Percentiles rank a stretch among this genome's conserved stretches.
Evolutionary conservation across 2,329 filamentous ascomycete species (phyloP).

Genomic region (Apiospora hydei): DNA sequence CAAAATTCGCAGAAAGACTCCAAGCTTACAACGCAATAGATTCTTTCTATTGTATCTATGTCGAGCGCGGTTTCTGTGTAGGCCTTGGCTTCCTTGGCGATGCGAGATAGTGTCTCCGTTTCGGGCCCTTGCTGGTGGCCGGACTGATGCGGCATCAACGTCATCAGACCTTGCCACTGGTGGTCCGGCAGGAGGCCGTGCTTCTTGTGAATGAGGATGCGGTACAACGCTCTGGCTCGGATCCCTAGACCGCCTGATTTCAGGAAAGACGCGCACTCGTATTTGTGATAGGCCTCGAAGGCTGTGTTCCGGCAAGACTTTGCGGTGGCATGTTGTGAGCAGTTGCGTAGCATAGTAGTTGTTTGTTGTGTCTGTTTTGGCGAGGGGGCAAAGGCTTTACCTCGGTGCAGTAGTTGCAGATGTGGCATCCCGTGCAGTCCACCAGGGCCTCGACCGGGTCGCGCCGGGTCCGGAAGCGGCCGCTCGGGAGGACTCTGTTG

Average conservation of each 20-base stretch:
- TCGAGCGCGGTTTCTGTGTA: constrained; percentile 13
- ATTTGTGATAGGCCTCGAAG: constrained; percentile 41
- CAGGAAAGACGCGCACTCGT: constrained; percentile 40
- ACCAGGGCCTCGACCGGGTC: constrained; percentile 6
- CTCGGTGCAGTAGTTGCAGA: constrained; percentile 24
- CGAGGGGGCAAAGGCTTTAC: neutral
- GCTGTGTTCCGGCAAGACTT: constrained; percentile 41
- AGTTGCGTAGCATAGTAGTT: neutral
- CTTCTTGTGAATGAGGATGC: constrained; percentile 38
- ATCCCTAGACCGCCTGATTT: constrained; percentile 30
- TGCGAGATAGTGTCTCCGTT: constrained; percentile 26
- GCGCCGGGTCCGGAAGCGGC: constrained; percentile 17
- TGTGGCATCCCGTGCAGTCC: constrained; percentile 12
- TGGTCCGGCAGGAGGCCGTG: constrained; percentile 29
- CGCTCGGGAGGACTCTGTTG: constrained; percentile 5
- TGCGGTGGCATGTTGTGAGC: neutral
- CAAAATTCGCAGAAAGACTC: neutral
- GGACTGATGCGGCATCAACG: constrained; percentile 38
- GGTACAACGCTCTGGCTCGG: constrained; percentile 34
- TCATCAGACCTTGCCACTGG: constrained; percentile 30
- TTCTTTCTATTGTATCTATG: constrained; percentile 16
- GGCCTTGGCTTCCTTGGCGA: constrained; percentile 22
- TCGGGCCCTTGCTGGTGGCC: constrained; percentile 28
- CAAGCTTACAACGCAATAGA: constrained; percentile 24
- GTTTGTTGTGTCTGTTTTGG: neutral